phyloP scores from a whole-genome alignment of 768 basidiomycete species.

The Mycena vulgaris region DNA sequence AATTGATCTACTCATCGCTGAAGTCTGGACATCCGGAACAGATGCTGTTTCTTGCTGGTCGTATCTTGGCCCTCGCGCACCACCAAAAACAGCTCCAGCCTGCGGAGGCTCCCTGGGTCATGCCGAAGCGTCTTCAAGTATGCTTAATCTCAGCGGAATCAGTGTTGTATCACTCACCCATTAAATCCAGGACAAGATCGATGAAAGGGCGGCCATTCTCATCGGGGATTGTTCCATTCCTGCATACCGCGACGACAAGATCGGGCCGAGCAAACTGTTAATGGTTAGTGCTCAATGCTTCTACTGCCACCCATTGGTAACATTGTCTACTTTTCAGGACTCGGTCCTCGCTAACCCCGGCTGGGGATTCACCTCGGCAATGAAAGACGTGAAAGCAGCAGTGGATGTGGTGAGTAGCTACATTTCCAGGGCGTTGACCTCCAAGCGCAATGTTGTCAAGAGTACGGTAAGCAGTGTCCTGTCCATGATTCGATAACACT shows the following conservation, averaged over 20 bases:
- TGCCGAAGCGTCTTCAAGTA: no score
- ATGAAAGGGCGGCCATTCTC: not conserved
- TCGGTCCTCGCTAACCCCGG: not conserved
- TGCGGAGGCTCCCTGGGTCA: no score
- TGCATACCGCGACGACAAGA: not conserved
- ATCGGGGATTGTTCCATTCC: not conserved
- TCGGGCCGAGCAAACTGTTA: slow-evolving; percentile 3
- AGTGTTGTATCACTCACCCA: no score
- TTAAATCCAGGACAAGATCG: not conserved
- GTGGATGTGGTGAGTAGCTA: not conserved
- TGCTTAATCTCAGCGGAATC: no score
- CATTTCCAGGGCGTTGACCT: not conserved
- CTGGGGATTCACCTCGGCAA: not conserved
- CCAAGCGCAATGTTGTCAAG: not conserved
- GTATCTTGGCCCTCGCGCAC: no score
- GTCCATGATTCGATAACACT: not conserved
- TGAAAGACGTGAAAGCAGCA: not conserved
- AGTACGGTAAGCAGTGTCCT: not conserved
- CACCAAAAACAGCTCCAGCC: no score
- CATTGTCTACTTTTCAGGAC: slow-evolving; percentile 1
- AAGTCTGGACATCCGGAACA: no score
- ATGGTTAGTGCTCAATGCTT: not conserved
- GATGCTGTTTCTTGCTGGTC: no score
- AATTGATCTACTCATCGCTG: no score
- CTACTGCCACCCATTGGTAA: no score